A percentile compares a stretch with the other conserved stretches of the same genome.
Conservation (phyloP, 176 grass and related monocot genomes). For the Otatea glauca region DNA sequence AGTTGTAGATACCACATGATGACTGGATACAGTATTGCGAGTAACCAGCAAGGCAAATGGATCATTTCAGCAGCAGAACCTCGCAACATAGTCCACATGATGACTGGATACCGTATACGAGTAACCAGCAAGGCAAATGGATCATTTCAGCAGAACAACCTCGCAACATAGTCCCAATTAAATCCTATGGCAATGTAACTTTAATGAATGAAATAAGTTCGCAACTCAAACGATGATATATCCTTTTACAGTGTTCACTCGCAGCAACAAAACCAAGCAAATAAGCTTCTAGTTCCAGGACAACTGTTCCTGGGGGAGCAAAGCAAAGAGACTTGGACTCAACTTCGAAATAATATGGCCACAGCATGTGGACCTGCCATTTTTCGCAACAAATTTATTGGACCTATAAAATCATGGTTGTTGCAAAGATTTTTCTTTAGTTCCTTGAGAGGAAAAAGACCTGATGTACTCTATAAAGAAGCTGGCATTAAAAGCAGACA, state of each 20-base stretch:
- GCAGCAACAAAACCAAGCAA: neutral
- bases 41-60: neutral
- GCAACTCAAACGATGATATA: neutral
- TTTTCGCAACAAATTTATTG: conserved; percentile 16
- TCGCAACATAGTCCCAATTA: neutral
- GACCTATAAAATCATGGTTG: neutral
- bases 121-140: neutral
- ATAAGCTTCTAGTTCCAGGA: conserved; percentile 7
- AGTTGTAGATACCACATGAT: neutral
- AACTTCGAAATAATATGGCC: neutral
- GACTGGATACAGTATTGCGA: neutral
- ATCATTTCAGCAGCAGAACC: neutral
- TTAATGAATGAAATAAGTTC: neutral
- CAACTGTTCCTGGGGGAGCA: neutral
- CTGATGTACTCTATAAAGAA: conserved; percentile 2
- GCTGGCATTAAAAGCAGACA: neutral
- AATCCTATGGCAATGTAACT: conserved; percentile 1
- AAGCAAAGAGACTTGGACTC: neutral
- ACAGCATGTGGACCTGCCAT: neutral
- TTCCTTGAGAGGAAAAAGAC: neutral
- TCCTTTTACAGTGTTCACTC: neutral
- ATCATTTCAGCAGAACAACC: neutral
- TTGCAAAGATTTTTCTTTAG: neutral
- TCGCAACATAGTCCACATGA: no score
- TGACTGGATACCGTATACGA: neutral